Conservation (phyloP, 495 filamentous ascomycete species). For the Neurospora cerealis region DNA sequence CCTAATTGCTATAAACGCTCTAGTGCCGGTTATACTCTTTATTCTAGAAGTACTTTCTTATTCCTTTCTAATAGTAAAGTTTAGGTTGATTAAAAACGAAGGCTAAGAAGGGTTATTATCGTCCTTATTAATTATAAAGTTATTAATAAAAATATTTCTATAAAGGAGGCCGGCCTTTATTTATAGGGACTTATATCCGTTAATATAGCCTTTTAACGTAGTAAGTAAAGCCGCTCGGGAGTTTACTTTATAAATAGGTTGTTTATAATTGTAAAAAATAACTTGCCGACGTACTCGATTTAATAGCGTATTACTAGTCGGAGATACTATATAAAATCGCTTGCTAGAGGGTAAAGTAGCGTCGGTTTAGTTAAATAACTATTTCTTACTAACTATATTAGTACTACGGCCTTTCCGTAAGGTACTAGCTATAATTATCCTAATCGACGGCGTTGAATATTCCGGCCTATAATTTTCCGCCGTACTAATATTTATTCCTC, state of each 20-base stretch:
- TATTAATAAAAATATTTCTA: conserved; percentile 25
- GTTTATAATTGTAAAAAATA: neutral
- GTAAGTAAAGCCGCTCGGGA: conserved; percentile 20
- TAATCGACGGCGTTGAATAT: too few species aligned
- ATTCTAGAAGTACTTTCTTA: conserved; percentile 25
- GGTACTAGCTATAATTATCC: too few species aligned
- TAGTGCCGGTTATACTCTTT: conserved; percentile 32
- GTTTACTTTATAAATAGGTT: conserved; percentile 3
- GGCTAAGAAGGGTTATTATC: too few species aligned
- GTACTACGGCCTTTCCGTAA: too few species aligned
- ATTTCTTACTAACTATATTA: too few species aligned
- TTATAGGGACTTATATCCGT: conserved; percentile 3
- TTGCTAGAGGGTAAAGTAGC: conserved; percentile 5
- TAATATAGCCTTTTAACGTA: conserved; percentile 29
- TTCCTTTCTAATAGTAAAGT: conserved; percentile 26
- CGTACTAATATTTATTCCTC: too few species aligned
- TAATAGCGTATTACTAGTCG: neutral
- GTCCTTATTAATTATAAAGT: conserved; percentile 33
- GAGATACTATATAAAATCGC: neutral
- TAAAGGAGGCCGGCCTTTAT: conserved; percentile 13
- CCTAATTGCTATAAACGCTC: conserved; percentile 38
- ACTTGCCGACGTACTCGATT: conserved; percentile 5
- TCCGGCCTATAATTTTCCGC: too few species aligned
- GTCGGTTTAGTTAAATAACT: too few species aligned
- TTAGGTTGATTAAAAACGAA: conserved; percentile 36